These are phyloP conservation scores for Sechiopsis laciniata DNA, from an alignment of 306 rosid species.

Conservation along the genomic window DNA sequence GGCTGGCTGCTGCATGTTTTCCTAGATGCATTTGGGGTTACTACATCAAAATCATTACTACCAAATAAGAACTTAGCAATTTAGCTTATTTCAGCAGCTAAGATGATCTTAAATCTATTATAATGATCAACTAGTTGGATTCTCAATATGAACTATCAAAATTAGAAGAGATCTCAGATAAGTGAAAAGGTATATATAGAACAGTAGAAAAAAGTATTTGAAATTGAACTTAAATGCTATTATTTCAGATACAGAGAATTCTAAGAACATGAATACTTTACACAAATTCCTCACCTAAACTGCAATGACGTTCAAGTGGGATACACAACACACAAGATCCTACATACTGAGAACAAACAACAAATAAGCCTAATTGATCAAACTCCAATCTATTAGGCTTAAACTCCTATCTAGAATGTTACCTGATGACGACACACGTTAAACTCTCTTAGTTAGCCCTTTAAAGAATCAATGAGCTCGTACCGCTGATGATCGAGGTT, in stretches of 20 bases:
- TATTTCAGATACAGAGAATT: slow-evolving; percentile 13
- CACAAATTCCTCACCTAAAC: slow-evolving; percentile 13
- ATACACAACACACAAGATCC: slow-evolving; percentile 12
- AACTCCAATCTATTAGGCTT: slow-evolving; percentile 14
- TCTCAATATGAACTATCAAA: background rate
- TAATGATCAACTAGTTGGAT: too few relatives aligned
- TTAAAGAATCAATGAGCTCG: slow-evolving; percentile 17
- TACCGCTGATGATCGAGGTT: background rate
- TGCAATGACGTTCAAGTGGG: background rate
- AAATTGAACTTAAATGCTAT: slow-evolving; percentile 12
- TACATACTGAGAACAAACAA: slow-evolving; percentile 17
- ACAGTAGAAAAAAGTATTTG: background rate
- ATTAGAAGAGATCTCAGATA: background rate
- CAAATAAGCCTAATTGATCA: slow-evolving; percentile 2
- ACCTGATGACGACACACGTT: slow-evolving; percentile 14
- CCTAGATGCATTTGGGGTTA: too few relatives aligned
- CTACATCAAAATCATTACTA: too few relatives aligned
- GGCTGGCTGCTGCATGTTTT: too few relatives aligned
- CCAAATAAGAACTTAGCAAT: background rate
- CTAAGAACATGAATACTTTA: slow-evolving; percentile 14
- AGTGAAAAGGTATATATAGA: background rate
- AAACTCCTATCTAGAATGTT: slow-evolving; percentile 11
- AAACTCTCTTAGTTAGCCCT: slow-evolving; percentile 12
- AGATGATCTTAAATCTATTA: background rate
- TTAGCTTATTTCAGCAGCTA: too few relatives aligned